A percentile compares a stretch with the other conserved stretches of the same genome.
Conservation (phyloP, 106 monocot species). For the Posidonia australis region DNA sequence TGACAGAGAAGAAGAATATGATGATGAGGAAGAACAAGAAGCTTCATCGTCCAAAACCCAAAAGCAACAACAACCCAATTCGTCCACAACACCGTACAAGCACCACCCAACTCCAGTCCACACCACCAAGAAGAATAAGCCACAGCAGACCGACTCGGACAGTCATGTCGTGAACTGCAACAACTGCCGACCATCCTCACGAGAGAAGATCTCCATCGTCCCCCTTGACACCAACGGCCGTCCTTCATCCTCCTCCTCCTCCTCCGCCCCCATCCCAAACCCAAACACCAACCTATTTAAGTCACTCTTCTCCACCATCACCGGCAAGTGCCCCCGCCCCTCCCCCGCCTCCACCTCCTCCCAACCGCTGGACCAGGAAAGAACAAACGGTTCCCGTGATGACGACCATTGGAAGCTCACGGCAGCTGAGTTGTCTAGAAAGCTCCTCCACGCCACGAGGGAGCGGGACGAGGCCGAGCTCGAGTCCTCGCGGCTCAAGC, state of each 20-base stretch:
- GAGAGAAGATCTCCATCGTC: conserved; percentile 44
- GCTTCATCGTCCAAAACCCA: not conserved
- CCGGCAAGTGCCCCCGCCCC: conserved; percentile 9
- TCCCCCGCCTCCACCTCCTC: conserved; percentile 13
- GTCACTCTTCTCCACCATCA: conserved; percentile 29
- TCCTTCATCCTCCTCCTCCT: not conserved
- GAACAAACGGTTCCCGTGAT: conserved; percentile 33
- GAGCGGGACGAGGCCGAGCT: conserved; percentile 63
- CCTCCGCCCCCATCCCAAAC: conserved; percentile 12
- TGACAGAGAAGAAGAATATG: conserved; percentile 4
- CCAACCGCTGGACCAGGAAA: conserved; percentile 6
- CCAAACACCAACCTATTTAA: conserved; percentile 17
- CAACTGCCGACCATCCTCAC: conserved; percentile 65
- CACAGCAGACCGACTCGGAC: not conserved
- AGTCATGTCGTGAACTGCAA: conserved; percentile 38
- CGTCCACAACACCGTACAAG: conserved; percentile 1
- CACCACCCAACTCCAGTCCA: conserved; percentile 31
- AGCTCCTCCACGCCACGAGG: conserved; percentile 61
- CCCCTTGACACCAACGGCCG: conserved; percentile 23
- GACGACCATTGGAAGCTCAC: conserved; percentile 46
- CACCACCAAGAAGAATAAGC: conserved; percentile 6
- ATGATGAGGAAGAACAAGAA: not conserved
- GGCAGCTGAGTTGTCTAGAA: conserved; percentile 60
- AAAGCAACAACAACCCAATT: not conserved
- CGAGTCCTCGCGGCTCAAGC: conserved; percentile 41